These are phyloP conservation scores for Aspergillus pseudoterreus DNA, from an alignment of 2,329 filamentous ascomycete species.

Conservation along the genomic window DNA sequence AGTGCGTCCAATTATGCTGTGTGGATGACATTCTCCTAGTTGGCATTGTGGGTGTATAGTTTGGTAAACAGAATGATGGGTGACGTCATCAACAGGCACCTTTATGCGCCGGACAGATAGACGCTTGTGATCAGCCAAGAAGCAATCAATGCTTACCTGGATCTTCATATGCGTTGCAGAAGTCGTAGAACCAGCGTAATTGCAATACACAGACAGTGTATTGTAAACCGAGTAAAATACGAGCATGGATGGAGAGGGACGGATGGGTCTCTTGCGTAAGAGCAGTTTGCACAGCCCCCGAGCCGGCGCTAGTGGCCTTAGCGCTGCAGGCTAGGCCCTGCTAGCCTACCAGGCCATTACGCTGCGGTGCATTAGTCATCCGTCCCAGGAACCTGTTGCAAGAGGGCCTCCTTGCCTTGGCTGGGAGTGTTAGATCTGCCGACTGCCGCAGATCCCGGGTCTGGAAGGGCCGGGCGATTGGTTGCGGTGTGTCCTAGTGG, in stretches of 20 bases:
- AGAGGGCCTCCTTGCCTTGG: neutral
- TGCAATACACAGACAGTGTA: too few relatives aligned
- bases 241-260: too few relatives aligned
- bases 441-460: conserved; percentile 15
- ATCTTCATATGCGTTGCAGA: neutral
- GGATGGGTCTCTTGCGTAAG: conserved; percentile 20
- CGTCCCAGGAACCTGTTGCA: conserved; percentile 14
- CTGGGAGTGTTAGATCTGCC: conserved; percentile 7
- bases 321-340: neutral
- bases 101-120: neutral
- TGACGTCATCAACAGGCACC: too few relatives aligned
- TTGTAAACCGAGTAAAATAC: too few relatives aligned
- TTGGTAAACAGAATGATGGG: too few relatives aligned
- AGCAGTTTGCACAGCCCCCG: conserved; percentile 25
- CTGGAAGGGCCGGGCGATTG: conserved; percentile 4
- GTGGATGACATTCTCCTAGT: too few relatives aligned
- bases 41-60: too few relatives aligned
- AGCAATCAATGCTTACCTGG: conserved; percentile 1
- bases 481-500: conserved; percentile 8
- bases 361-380: conserved; percentile 9
- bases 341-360: neutral
- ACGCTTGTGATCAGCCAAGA: neutral
- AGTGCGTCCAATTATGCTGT: neutral
- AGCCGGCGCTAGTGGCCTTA: conserved; percentile 18
- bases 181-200: neutral